phyloP scores from a whole-genome alignment of 345 rosid genomes.

The Populus davidiana region DNA sequence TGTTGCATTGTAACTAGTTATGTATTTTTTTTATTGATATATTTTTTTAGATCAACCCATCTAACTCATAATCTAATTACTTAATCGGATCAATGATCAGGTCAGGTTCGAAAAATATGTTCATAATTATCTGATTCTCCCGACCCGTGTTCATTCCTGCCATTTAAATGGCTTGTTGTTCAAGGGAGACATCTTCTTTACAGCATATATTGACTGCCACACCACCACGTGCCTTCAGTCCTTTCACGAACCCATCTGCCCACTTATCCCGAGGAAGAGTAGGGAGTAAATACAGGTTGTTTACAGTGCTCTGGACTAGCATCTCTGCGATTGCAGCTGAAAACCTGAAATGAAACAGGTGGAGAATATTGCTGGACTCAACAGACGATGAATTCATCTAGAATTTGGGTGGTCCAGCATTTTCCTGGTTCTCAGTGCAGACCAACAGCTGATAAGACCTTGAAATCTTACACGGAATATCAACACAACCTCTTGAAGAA shows the following conservation, averaged over 20 bases:
- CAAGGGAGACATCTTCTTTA: no score
- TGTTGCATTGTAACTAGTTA: no score
- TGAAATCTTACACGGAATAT: background rate
- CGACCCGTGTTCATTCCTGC: background rate
- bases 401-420: background rate
- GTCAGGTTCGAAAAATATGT: no score
- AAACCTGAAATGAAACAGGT: conserved; percentile 45
- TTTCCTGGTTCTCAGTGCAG: background rate
- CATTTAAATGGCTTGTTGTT: background rate
- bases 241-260: conserved; percentile 66
- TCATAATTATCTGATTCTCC: no score
- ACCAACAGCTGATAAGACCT: background rate
- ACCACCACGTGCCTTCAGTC: conserved; percentile 78
- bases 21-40: no score
- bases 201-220: conserved; percentile 56
- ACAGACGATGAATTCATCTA: background rate
- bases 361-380: background rate
- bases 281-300: conserved; percentile 73
- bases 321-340: conserved; percentile 78
- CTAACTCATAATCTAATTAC: no score
- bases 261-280: conserved; percentile 50
- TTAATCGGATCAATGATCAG: no score
- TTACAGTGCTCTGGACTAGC: conserved; percentile 78
- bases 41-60: no score
- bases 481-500: background rate